These are phyloP conservation scores for Wilcoxina mikolae DNA, from an alignment of 495 filamentous ascomycete species.

Conservation along the genomic window DNA sequence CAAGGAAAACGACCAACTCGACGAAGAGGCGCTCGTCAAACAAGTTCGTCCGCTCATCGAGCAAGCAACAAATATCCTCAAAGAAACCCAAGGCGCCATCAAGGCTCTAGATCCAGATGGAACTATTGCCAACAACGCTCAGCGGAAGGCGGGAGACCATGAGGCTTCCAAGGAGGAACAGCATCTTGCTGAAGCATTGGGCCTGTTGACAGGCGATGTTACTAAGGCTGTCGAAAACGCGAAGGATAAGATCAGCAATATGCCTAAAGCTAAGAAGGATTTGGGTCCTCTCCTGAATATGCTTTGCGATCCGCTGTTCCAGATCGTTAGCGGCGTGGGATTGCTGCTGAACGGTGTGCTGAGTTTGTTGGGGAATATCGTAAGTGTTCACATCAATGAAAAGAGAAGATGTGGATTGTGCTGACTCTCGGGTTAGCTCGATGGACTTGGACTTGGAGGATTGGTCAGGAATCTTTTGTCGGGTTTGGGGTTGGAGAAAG, in stretches of 20 bases:
- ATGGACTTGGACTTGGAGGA: constrained; percentile 72
- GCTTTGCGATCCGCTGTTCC: constrained; percentile 67
- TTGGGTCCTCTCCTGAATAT: constrained; percentile 78
- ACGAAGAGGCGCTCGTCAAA: constrained; percentile 77
- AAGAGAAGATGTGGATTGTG: background rate
- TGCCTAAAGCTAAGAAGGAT: constrained; percentile 75
- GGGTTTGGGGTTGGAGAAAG: constrained; percentile 62
- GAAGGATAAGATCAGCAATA: constrained; percentile 70
- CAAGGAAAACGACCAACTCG: constrained; percentile 76
- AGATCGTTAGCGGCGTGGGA: constrained; percentile 85
- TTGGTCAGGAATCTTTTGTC: constrained; percentile 65
- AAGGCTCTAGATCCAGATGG: constrained; percentile 84
- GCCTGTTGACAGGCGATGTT: constrained; percentile 51
- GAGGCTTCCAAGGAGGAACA: constrained; percentile 83
- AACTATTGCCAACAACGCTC: constrained; percentile 68
- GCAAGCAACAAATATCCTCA: constrained; percentile 63
- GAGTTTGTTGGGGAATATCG: constrained; percentile 59
- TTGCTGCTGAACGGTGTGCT: constrained; percentile 71
- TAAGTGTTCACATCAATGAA: constrained; percentile 18
- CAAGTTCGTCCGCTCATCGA: constrained; percentile 77
- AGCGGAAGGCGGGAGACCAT: constrained; percentile 60
- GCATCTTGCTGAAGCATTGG: constrained; percentile 65
- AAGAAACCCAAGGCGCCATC: constrained; percentile 79
- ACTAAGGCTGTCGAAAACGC: constrained; percentile 70
- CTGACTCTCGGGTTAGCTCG: constrained; percentile 34